phyloP scores from a whole-genome alignment of 352 stramenopile genomes.

The Pythium dissotocum region DNA sequence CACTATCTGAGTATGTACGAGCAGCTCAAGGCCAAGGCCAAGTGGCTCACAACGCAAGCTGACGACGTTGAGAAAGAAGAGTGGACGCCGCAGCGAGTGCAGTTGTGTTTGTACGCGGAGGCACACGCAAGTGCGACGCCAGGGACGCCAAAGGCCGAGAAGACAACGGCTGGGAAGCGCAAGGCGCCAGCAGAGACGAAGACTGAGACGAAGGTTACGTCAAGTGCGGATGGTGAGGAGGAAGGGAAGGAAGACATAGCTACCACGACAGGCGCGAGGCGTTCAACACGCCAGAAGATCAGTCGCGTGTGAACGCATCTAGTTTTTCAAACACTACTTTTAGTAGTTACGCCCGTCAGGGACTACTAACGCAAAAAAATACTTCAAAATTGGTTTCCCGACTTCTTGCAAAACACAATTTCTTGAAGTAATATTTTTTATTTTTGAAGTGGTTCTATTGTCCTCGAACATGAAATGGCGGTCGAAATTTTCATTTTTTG shows the following conservation, averaged over 20 bases:
- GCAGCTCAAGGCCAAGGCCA: slow-evolving; percentile 51
- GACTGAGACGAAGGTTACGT: neutral
- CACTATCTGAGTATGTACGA: slow-evolving; percentile 70
- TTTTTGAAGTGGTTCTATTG: too few relatives aligned
- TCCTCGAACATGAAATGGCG: too few relatives aligned
- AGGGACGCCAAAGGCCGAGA: slow-evolving; percentile 8
- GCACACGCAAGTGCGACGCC: slow-evolving; percentile 11
- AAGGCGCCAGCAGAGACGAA: slow-evolving; percentile 2
- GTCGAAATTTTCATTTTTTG: too few relatives aligned
- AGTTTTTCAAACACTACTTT: too few relatives aligned
- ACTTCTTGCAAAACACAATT: too few relatives aligned
- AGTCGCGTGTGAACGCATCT: neutral
- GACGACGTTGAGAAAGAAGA: slow-evolving; percentile 21
- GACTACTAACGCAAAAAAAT: too few relatives aligned
- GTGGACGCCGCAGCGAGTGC: slow-evolving; percentile 71
- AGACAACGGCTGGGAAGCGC: slow-evolving; percentile 12
- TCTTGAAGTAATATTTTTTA: too few relatives aligned
- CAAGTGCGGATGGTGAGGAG: neutral
- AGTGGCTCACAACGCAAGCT: slow-evolving; percentile 51
- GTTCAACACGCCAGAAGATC: neutral
- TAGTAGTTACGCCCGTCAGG: too few relatives aligned
- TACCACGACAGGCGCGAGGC: neutral
- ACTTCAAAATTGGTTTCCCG: too few relatives aligned
- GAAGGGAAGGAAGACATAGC: neutral
- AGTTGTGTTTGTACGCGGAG: slow-evolving; percentile 70